phyloP scores from a whole-genome alignment of 2,329 filamentous ascomycete genomes.

The Bertia moriformis region DNA sequence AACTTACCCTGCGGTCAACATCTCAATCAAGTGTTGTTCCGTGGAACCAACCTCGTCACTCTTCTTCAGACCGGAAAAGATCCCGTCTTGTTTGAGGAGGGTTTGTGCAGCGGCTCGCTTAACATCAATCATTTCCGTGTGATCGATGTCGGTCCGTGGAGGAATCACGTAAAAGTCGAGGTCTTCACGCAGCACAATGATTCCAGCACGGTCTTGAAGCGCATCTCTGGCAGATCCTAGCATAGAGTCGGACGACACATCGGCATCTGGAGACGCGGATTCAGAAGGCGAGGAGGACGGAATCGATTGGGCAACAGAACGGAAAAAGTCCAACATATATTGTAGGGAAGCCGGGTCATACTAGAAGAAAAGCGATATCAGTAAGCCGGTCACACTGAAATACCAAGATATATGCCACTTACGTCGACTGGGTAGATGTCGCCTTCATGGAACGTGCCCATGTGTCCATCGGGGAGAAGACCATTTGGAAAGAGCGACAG shows the following conservation, averaged over 20 bases:
- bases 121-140: conserved; percentile 84
- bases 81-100: conserved; percentile 78
- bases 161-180: conserved; percentile 96
- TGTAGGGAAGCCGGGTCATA: conserved; percentile 92
- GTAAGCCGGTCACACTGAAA: too few relatives aligned
- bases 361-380: too few relatives aligned
- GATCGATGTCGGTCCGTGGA: conserved; percentile 67
- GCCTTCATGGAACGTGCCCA: conserved; percentile 81
- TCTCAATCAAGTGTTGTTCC: conserved; percentile 96
- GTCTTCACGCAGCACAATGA: conserved; percentile 91
- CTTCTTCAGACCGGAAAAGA: conserved; percentile 87
- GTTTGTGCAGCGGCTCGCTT: conserved; percentile 82
- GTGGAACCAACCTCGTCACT: conserved; percentile 94
- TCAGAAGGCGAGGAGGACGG: conserved; percentile 55
- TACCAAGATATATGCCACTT: too few relatives aligned
- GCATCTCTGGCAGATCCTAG: conserved; percentile 40
- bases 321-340: conserved; percentile 99
- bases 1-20: conserved; percentile 88
- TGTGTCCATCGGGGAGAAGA: conserved; percentile 90
- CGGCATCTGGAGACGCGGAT: conserved; percentile 45
- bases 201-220: conserved; percentile 75
- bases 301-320: conserved; percentile 90
- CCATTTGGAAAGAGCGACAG: conserved; percentile 97
- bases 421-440: conserved; percentile 97
- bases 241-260: conserved; percentile 58